Percentiles rank a stretch among this genome's conserved stretches.
These are phyloP conservation scores for Nicotiana noctiflora DNA, from an alignment of 257 asterid genomes.

Conservation along the genomic window DNA sequence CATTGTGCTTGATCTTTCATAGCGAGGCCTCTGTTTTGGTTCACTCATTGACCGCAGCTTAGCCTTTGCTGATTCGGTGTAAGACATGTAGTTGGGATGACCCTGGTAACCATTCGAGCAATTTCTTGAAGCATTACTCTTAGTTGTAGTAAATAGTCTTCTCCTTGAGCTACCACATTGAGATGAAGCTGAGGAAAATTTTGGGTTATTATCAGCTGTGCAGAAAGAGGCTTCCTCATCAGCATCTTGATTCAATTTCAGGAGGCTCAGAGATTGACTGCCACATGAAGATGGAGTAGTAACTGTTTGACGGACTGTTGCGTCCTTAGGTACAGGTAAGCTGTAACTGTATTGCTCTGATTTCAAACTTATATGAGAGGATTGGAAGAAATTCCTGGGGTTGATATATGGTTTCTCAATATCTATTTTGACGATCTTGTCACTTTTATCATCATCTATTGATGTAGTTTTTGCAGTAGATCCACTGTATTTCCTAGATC, in stretches of 20 bases:
- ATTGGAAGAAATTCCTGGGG: conserved; percentile 39
- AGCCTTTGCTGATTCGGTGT: conserved; percentile 75
- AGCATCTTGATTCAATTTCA: conserved; percentile 21
- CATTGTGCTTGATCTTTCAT: conserved; percentile 52
- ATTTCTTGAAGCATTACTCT: conserved; percentile 67
- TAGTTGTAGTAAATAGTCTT: conserved; percentile 59
- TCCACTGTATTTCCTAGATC: conserved; percentile 5
- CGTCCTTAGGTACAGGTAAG: conserved; percentile 51
- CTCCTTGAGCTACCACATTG: conserved; percentile 29
- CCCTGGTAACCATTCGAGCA: conserved; percentile 53
- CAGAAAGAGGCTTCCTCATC: conserved; percentile 35
- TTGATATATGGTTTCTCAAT: conserved; percentile 18
- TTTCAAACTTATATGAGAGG: conserved; percentile 45
- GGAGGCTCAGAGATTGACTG: conserved; percentile 44
- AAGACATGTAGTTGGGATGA: conserved; percentile 72
- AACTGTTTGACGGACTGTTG: conserved; percentile 37
- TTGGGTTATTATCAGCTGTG: conserved; percentile 57
- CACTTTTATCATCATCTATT: conserved; percentile 31
- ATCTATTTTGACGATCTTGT: conserved; percentile 61
- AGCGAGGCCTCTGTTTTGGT: conserved; percentile 68
- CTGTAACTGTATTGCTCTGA: conserved; percentile 44
- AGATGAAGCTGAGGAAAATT: conserved; percentile 40
- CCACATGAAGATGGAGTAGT: conserved; percentile 47
- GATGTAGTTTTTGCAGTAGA: conserved; percentile 8
- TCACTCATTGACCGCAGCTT: conserved; percentile 79